phyloP scores from a whole-genome alignment of 306 rosid species.

The Malus asiatica region DNA sequence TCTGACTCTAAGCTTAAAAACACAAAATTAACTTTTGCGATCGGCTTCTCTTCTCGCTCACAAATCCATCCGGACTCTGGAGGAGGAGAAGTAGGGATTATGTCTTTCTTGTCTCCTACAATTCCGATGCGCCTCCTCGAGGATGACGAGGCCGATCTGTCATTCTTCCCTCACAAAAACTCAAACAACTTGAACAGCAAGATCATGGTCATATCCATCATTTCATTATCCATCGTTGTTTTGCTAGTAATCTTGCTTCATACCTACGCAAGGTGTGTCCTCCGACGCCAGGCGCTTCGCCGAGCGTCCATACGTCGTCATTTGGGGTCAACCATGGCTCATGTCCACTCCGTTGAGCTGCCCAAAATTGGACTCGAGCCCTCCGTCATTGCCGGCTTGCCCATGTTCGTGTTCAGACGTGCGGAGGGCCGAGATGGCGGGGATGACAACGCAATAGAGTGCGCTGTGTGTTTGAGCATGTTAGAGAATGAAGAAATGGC shows the following conservation, averaged over 20 bases:
- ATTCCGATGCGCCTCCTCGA: not conserved
- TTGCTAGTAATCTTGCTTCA: conserved; percentile 60
- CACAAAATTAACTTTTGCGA: not conserved
- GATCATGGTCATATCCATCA: conserved; percentile 51
- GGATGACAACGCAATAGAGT: conserved; percentile 12
- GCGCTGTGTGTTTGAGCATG: conserved; percentile 50
- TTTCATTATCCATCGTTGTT: conserved; percentile 47
- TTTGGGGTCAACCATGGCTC: conserved; percentile 17
- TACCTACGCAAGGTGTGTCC: conserved; percentile 55
- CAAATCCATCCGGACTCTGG: not conserved
- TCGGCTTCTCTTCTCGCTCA: not conserved
- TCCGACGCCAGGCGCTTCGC: conserved; percentile 61
- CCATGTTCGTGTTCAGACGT: conserved; percentile 26
- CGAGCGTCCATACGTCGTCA: conserved; percentile 31
- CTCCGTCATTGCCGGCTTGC: conserved; percentile 31
- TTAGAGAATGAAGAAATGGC: conserved; percentile 38
- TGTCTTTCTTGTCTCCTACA: not conserved
- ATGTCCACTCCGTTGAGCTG: conserved; percentile 15
- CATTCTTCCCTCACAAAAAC: not conserved
- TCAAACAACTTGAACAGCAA: conserved; percentile 34
- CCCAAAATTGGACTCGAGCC: conserved; percentile 41
- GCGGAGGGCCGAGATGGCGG: not conserved
- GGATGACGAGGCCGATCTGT: not conserved
- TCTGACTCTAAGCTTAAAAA: not conserved
- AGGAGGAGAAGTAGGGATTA: not conserved